These are phyloP conservation scores for Pseudevernia furfuracea DNA, from an alignment of 495 filamentous ascomycete genomes.

Conservation along the genomic window DNA sequence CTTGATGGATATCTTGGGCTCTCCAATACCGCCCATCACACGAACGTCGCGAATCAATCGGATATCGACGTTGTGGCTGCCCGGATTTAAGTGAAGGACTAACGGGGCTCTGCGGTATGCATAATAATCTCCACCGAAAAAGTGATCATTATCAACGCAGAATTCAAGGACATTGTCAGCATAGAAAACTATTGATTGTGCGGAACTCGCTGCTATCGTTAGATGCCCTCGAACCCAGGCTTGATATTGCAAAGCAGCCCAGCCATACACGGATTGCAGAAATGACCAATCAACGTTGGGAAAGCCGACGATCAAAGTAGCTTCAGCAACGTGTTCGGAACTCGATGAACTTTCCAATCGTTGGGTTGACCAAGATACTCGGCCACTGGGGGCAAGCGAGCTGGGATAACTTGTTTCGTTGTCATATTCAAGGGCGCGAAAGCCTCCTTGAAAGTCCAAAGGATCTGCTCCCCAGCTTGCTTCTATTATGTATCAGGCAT, in stretches of 20 bases:
- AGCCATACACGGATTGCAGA: conserved; percentile 50
- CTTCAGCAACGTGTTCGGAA: conserved; percentile 25
- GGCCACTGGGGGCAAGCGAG: conserved; percentile 44
- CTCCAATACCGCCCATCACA: conserved; percentile 41
- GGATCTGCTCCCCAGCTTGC: conserved; percentile 55
- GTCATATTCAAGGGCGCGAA: conserved; percentile 38
- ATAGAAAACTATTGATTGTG: conserved; percentile 36
- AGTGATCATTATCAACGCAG: conserved; percentile 41
- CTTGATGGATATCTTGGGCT: conserved; percentile 35
- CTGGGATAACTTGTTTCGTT: conserved; percentile 37
- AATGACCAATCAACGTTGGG: conserved; percentile 43
- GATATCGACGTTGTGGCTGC: conserved; percentile 44
- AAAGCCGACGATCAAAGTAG: conserved; percentile 39
- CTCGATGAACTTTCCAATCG: conserved; percentile 26
- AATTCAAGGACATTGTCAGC: conserved; percentile 43
- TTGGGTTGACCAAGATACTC: conserved; percentile 38
- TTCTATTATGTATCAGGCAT: conserved; percentile 33
- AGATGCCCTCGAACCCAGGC: conserved; percentile 50
- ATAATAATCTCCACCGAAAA: conserved; percentile 54
- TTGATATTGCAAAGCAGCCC: conserved; percentile 53
- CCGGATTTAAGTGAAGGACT: conserved; percentile 42
- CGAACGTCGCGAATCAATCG: conserved; percentile 49
- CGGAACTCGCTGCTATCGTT: conserved; percentile 26
- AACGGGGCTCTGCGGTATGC: conserved; percentile 42
- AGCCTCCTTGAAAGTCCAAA: conserved; percentile 46